Conservation (phyloP, 768 basidiomycete species). For the Mrakia blollopis region DNA sequence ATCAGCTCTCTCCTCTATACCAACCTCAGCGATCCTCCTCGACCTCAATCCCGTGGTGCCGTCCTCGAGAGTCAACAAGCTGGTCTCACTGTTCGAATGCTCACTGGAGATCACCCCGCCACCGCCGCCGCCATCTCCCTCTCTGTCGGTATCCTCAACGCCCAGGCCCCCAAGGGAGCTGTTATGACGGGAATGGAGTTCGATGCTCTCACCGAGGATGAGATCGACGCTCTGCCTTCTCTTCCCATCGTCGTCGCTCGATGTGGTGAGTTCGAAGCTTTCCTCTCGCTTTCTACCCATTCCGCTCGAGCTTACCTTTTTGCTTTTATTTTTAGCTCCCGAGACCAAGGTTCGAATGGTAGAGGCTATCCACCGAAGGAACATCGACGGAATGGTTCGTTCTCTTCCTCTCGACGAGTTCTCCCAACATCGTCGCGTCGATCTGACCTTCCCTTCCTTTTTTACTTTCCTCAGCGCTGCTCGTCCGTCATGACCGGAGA, state of each 20-base stretch:
- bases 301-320: conserved; percentile 24
- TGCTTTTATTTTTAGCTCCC: conserved; percentile 33
- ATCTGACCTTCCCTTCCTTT: not conserved
- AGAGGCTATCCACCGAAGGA: conserved; percentile 56
- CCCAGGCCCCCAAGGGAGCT: conserved; percentile 36
- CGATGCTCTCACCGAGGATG: conserved; percentile 53
- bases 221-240: conserved; percentile 51
- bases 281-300: no score
- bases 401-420: not conserved
- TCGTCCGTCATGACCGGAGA: conserved; percentile 36
- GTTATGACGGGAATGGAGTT: conserved; percentile 52
- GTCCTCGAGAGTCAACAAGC: conserved; percentile 54
- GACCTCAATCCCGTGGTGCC: conserved; percentile 54
- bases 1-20: not conserved
- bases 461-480: no score
- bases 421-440: not conserved
- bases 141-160: conserved; percentile 50
- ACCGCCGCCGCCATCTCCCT: conserved; percentile 56
- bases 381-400: conserved; percentile 36
- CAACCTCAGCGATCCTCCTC: conserved; percentile 49
- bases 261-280: conserved; percentile 42
- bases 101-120: conserved; percentile 54
- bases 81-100: conserved; percentile 54
- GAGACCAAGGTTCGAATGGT: conserved; percentile 58
- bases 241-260: conserved; percentile 59